These are phyloP conservation scores for Geum urbanum DNA, from an alignment of 306 rosid species.

Conservation along the genomic window DNA sequence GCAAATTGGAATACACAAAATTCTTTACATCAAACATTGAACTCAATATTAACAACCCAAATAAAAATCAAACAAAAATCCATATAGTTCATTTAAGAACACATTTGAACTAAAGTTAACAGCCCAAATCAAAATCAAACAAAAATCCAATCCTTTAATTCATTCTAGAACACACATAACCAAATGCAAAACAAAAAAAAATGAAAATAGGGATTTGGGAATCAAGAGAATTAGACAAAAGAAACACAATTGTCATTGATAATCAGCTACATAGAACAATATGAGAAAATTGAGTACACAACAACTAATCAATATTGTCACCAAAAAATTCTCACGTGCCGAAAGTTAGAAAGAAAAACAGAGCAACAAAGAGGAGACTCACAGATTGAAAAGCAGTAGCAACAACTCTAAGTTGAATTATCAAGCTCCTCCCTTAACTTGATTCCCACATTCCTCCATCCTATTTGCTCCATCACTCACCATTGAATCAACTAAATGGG, in stretches of 20 bases:
- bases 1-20: no score
- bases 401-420: background rate
- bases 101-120: no score
- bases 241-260: background rate
- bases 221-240: no score
- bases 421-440: background rate
- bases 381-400: background rate
- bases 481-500: constrained; percentile 2
- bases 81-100: no score
- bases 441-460: constrained; percentile 8
- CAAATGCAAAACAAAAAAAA: no score
- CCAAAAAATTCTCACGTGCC: background rate
- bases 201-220: no score
- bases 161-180: no score
- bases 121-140: no score
- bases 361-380: constrained; percentile 8
- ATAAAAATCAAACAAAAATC: no score
- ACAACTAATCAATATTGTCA: background rate
- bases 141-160: no score
- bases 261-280: constrained; percentile 13
- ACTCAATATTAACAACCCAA: no score
- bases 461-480: constrained; percentile 7
- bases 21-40: no score
- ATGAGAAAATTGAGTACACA: constrained; percentile 2
- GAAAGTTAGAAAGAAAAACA: background rate